These are phyloP conservation scores for Phytophthora rubi DNA, from an alignment of 352 stramenopile genomes.

Conservation along the genomic window DNA sequence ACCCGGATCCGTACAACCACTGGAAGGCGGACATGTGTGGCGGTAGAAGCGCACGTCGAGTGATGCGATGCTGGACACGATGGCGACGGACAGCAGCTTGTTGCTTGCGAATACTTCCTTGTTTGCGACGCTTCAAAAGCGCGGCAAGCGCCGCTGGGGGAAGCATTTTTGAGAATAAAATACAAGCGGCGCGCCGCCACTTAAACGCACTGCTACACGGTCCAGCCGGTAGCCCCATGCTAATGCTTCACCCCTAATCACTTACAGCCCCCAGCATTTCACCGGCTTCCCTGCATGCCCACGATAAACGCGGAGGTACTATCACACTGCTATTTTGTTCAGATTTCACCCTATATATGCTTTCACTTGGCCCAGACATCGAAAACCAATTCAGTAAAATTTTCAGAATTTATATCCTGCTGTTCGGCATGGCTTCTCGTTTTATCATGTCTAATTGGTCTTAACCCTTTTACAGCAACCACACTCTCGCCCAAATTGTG, in stretches of 20 bases:
- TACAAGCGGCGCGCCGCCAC: background rate
- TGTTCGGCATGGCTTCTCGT: no score
- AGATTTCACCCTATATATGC: background rate
- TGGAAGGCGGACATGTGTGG: slow-evolving; percentile 6
- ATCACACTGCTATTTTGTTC: background rate
- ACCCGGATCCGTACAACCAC: slow-evolving; percentile 4
- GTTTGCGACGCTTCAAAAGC: background rate
- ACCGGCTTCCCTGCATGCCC: slow-evolving; percentile 11
- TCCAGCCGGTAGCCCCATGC: slow-evolving; percentile 1
- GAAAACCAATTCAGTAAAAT: background rate
- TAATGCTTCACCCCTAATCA: slow-evolving; percentile 10
- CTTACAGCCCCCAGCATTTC: slow-evolving; percentile 9
- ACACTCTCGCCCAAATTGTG: no score
- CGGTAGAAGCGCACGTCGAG: background rate
- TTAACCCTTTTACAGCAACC: no score
- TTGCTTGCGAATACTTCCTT: no score
- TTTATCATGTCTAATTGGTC: no score
- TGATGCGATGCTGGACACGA: background rate
- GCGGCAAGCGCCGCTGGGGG: background rate
- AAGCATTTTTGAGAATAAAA: background rate
- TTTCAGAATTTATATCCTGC: background rate
- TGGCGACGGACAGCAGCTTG: no score
- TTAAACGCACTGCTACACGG: slow-evolving; percentile 3
- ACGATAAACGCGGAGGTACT: slow-evolving; percentile 20
- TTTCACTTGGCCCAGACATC: background rate